These are phyloP conservation scores for Penicillium thymicola DNA, from an alignment of 2,329 filamentous ascomycete species.

Conservation along the genomic window DNA sequence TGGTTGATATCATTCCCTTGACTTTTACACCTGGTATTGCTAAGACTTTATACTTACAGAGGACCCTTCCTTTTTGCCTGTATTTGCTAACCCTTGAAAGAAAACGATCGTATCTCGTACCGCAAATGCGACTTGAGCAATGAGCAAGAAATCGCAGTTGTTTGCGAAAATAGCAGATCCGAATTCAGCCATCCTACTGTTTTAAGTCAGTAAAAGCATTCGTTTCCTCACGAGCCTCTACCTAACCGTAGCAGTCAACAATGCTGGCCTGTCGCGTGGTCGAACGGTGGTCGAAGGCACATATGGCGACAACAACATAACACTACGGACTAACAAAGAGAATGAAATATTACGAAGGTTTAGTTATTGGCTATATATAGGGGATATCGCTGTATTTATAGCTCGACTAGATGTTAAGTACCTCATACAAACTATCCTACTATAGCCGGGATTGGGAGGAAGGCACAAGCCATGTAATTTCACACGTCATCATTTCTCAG, in stretches of 20 bases:
- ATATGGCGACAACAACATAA: not conserved
- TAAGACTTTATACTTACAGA: not conserved
- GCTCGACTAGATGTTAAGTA: too few species aligned
- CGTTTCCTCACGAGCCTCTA: not conserved
- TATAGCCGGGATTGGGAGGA: too few species aligned
- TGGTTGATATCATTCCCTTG: slow-evolving; percentile 35
- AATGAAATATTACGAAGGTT: too few species aligned
- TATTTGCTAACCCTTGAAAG: not conserved
- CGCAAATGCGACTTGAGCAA: slow-evolving; percentile 38
- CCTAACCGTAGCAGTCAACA: slow-evolving; percentile 16
- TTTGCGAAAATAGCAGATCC: slow-evolving; percentile 29
- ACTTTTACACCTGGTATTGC: slow-evolving; percentile 14
- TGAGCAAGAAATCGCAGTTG: slow-evolving; percentile 24
- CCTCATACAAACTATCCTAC: too few species aligned
- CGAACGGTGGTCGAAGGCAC: slow-evolving; percentile 3
- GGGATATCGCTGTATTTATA: too few species aligned
- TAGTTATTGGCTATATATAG: too few species aligned
- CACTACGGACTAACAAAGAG: not conserved
- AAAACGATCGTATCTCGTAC: slow-evolving; percentile 11
- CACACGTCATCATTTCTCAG: too few species aligned
- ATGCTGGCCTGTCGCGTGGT: slow-evolving; percentile 20
- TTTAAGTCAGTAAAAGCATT: not conserved
- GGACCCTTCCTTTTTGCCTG: not conserved
- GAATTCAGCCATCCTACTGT: slow-evolving; percentile 38
- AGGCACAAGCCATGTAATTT: too few species aligned